These are phyloP conservation scores for Nothophoma quercina DNA, from an alignment of 2,329 filamentous ascomycete genomes.

Conservation along the genomic window DNA sequence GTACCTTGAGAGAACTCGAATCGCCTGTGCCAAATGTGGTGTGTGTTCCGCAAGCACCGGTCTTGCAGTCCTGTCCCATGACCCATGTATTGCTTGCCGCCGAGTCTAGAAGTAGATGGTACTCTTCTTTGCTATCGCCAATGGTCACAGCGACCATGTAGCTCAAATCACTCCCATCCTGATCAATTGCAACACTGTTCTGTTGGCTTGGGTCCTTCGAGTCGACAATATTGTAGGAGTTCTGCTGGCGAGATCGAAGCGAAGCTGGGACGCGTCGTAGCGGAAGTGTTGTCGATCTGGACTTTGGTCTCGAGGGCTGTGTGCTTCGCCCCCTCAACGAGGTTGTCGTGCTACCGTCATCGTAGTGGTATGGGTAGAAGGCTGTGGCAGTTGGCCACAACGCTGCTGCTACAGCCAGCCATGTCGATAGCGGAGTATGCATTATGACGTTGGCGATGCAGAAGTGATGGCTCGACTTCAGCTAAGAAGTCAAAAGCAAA, in stretches of 20 bases:
- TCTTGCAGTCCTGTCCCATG: conserved; percentile 74
- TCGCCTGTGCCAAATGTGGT: conserved; percentile 71
- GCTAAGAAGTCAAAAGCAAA: conserved; percentile 10
- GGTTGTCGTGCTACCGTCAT: conserved; percentile 12
- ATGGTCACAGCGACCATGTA: conserved; percentile 62
- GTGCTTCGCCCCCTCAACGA: conserved; percentile 18
- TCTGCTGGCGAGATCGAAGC: conserved; percentile 54
- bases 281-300: conserved; percentile 33
- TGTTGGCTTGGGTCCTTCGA: conserved; percentile 42
- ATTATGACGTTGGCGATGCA: conserved; percentile 24
- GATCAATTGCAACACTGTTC: conserved; percentile 60
- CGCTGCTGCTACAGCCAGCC: conserved; percentile 34
- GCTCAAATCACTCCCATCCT: conserved; percentile 62
- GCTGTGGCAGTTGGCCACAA: conserved; percentile 37
- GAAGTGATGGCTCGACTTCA: conserved; percentile 1
- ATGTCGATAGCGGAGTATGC: conserved; percentile 32
- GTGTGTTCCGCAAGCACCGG: conserved; percentile 72
- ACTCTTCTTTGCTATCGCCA: conserved; percentile 58
- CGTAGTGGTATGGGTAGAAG: conserved; percentile 47
- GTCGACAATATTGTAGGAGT: conserved; percentile 55
- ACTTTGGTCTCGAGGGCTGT: not conserved
- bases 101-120: conserved; percentile 63
- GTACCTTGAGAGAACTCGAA: conserved; percentile 67
- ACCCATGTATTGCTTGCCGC: conserved; percentile 78
- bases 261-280: conserved; percentile 42